These are phyloP conservation scores for Pythium monospermum DNA, from an alignment of 352 stramenopile species.

Conservation along the genomic window DNA sequence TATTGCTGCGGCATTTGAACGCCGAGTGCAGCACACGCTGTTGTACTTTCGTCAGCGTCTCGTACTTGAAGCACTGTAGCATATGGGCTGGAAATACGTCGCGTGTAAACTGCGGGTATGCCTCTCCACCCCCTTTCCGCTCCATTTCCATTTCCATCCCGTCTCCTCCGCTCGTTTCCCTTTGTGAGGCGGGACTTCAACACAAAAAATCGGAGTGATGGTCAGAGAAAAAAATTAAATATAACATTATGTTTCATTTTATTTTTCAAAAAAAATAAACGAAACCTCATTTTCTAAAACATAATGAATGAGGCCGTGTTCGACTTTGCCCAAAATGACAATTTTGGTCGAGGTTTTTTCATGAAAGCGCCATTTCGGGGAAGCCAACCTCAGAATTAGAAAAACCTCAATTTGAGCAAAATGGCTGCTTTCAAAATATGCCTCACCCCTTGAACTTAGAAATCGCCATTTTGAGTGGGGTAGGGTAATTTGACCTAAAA, in stretches of 20 bases:
- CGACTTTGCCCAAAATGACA: too few relatives aligned
- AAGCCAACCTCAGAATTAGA: too few relatives aligned
- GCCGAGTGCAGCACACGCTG: slow-evolving; percentile 29
- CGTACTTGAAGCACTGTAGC: slow-evolving; percentile 37
- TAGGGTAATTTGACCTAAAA: too few relatives aligned
- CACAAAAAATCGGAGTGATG: slow-evolving; percentile 38
- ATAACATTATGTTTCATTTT: not conserved
- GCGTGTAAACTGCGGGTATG: slow-evolving; percentile 14
- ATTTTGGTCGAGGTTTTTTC: too few relatives aligned
- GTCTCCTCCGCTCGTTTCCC: slow-evolving; percentile 1
- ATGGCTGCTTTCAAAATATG: too few relatives aligned
- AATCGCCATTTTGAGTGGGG: too few relatives aligned
- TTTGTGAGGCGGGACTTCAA: not conserved
- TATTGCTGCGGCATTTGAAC: slow-evolving; percentile 26
- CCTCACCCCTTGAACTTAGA: too few relatives aligned
- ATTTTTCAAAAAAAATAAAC: not conserved
- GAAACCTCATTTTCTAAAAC: too few relatives aligned
- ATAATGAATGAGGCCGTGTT: too few relatives aligned
- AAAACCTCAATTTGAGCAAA: too few relatives aligned
- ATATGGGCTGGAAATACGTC: slow-evolving; percentile 33
- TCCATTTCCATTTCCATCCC: not conserved
- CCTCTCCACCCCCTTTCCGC: not conserved
- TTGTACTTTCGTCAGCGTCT: slow-evolving; percentile 41
- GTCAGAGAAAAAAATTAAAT: slow-evolving; percentile 11
- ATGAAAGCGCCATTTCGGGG: too few relatives aligned